Base-by-base conservation (phyloP, 495 filamentous ascomycete species). In the Penicillium antarcticum region DNA sequence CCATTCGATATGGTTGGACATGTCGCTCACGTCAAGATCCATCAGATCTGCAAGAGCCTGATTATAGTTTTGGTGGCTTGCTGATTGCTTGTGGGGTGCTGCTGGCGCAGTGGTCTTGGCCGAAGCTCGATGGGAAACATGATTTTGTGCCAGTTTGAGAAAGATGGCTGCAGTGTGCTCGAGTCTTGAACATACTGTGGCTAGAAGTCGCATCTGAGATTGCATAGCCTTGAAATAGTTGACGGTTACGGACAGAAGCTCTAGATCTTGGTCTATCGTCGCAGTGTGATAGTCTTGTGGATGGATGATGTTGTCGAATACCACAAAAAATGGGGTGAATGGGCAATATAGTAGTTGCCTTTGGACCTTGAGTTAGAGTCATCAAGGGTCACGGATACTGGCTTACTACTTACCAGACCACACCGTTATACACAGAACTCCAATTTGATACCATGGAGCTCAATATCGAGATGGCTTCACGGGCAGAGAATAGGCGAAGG, bases 271-370 rank as follows among this genome's bases (percentile, higher is more conserved):
- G 12, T 51, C 35, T 9, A 42, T 10, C 19, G 44, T 37, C 13
- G 19, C 11, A 5, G 8, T 18, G 24, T 26, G 21, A 8, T 17
- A 11, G 34, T 6, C 19, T 17, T 33, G 7, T 4, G 16, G 21
- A n/a, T 42, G 39, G 8, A 56, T 21, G 24, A 56, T 47, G 24
- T 56, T 45, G 23, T 51, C 53, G 35, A 56, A 51, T 34, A 56
- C 41, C 23, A 56, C 53, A 29, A 61, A 54, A 33, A 62, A 62
- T 12, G 59, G 58, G 2, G 57, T 45, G 34, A 57, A 61, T 1
- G 57, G 57, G 13, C 47, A 61, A 47, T 61, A 61, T 21, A 61
- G 37, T 29, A 55, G 50, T 16, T 61, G 58, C 58, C 58, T 61
- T 12, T 37, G 0, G 16, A 13, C 6, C 10, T 2, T 32, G 26